phyloP scores from a whole-genome alignment of 1,139 yeast species.

The Kurtzmaniella quercitrusa region DNA sequence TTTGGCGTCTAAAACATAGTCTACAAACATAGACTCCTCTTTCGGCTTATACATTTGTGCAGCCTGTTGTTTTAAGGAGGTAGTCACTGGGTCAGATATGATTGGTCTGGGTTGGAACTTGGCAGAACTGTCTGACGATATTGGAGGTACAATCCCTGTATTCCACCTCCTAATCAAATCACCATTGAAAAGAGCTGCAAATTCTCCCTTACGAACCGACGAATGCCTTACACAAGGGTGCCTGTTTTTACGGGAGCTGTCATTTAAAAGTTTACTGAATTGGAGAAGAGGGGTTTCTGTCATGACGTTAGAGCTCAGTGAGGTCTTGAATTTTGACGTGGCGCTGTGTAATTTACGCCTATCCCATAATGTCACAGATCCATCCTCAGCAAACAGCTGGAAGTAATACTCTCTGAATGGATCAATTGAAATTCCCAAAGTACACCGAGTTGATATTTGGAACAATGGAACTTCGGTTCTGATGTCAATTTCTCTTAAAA shows the following conservation, averaged over 20 bases:
- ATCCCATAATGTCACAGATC: slow-evolving; percentile 85
- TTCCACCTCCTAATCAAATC: slow-evolving; percentile 80
- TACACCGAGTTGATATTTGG: slow-evolving; percentile 73
- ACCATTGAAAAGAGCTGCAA: slow-evolving; percentile 77
- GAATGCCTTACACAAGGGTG: slow-evolving; percentile 71
- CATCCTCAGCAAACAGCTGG: slow-evolving; percentile 78
- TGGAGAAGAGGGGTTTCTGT: slow-evolving; percentile 59
- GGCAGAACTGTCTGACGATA: slow-evolving; percentile 9
- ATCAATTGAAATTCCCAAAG: slow-evolving; percentile 65
- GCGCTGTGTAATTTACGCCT: slow-evolving; percentile 53
- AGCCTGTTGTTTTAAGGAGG: slow-evolving; percentile 32
- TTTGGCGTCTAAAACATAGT: slow-evolving; percentile 69
- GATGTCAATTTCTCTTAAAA: slow-evolving; percentile 72
- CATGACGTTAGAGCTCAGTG: slow-evolving; percentile 19
- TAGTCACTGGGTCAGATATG: slow-evolving; percentile 12
- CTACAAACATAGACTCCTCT: slow-evolving; percentile 64
- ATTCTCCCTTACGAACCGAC: slow-evolving; percentile 63
- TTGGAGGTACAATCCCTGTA: slow-evolving; percentile 56
- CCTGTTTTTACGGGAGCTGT: slow-evolving; percentile 57
- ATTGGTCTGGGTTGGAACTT: background rate
- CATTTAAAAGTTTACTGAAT: slow-evolving; percentile 65
- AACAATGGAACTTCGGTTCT: slow-evolving; percentile 65
- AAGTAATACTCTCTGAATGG: slow-evolving; percentile 62
- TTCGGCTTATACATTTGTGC: slow-evolving; percentile 31
- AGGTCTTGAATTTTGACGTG: slow-evolving; percentile 12